Evolutionary conservation across 345 rosid genomes (phyloP), one percentile per base, ranked within the genome.

Genomic region (Arabis alpina): DNA sequence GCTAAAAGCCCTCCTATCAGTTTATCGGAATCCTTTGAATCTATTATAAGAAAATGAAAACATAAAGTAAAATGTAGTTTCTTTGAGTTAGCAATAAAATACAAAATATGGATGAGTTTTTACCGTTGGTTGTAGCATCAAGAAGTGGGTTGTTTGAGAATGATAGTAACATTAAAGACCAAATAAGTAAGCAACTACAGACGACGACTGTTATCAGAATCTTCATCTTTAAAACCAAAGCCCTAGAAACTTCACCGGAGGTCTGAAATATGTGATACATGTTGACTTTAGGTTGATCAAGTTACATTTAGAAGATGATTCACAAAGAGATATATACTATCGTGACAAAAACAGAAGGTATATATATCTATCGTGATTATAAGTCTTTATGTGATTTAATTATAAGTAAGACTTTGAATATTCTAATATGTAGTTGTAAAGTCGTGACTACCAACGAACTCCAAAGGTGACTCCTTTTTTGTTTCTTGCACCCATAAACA

Each of bases 1-100:
- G 37, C 6, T 6, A 34, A 34, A 6, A 34, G 37, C 37, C 37
- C 37, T 6, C 37, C 37, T 34, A 34, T 34, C 8, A 34, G 37
- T 34, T 34, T 34, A 34, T 34, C 37, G 37, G 8, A 34, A 5
- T 34, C 82, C 32, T 56, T 77, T 57, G 79, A 61, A 68, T 63
- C 73, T 56, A 36, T 39, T 15, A 40, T 63, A 30, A 27, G 37
- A 34, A 34, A 34, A 41, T 23, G 12, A n/a, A 42, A 52, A 28
- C 0, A 39, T 32, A 39, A 16, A 11, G 4, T 37, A 42, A n/a
- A 55, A 13, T 2, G 36, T 6, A 32, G 6, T 4, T 4, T 32
- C 36, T 32, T 32, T 5, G 37, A 34, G 37, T 34, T 6, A 34
- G 8, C 37, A 34, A 34, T 34, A n/a, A 30, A 34, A 30, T 9